phyloP scores from a whole-genome alignment of 169 alveolate genomes.

The Amoebophrya sp. region DNA sequence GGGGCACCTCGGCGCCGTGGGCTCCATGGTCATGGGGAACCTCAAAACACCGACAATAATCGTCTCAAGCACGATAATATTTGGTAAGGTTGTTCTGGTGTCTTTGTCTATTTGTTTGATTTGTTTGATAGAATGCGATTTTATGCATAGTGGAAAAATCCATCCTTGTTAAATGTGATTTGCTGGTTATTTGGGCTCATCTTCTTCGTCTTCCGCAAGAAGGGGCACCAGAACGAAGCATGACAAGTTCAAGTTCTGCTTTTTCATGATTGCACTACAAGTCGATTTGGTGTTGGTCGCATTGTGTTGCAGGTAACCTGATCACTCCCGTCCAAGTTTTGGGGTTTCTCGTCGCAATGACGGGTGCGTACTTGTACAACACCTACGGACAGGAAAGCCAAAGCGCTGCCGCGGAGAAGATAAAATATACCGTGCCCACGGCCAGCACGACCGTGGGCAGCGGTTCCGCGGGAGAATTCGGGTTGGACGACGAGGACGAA shows the following conservation, averaged over 20 bases:
- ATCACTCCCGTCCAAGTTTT: background rate
- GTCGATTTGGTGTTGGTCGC: no score
- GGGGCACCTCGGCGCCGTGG: background rate
- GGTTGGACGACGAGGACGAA: background rate
- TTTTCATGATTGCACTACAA: no score
- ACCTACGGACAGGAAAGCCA: background rate
- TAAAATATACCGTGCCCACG: background rate
- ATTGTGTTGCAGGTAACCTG: background rate
- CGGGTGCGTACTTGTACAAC: background rate
- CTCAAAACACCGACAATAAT: background rate
- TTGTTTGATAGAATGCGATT: no score
- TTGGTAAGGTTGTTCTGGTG: no score
- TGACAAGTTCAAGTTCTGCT: no score
- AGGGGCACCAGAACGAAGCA: no score
- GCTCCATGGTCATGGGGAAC: slow-evolving; percentile 15
- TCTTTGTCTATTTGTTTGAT: no score
- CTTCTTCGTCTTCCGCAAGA: no score
- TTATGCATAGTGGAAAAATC: no score
- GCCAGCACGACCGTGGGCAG: background rate
- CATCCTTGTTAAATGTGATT: no score
- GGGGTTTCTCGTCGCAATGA: background rate
- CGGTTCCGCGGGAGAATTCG: background rate
- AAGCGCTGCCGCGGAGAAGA: background rate
- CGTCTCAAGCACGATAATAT: background rate
- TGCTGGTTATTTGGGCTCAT: no score